Evolutionary conservation across 2,329 filamentous ascomycete species (phyloP), one percentile per base, ranked within the genome.

Genomic region (Fusarium piperis): DNA sequence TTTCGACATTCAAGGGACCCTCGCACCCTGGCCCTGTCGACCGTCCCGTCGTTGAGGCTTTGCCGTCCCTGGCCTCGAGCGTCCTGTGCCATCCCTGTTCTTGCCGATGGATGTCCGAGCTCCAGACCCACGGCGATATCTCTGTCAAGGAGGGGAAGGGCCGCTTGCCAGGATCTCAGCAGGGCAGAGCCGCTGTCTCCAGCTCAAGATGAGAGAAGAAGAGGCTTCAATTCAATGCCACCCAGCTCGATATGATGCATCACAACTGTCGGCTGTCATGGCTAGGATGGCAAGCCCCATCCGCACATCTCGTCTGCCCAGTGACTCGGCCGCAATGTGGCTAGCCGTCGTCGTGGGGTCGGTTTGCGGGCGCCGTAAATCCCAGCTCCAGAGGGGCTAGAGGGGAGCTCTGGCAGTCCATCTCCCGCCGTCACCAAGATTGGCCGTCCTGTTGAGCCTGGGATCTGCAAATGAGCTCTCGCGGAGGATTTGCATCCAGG

Each of bases 291-390:
- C 53, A 44, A 57, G 62, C 44, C 32, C 56, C 59, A 35, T 55
- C 39, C 35, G 52, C 66, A 36, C 58, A 59, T 56, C 38, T 62
- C 28, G 51, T 67, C 55, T 55, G 57, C 55, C 70, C 63, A 65
- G 70, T 73, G 70, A 73, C 70, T 68, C 60, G 39, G 32, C 57
- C 30, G 35, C 59, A 58, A 73, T 73, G 70, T 73, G 70, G 70
- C 64, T 73, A 73, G 53, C 70, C 67, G 70, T 62, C 26, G 46
- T 48, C 70, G 64, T 72, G 70, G 70, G 67, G 70, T 62, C 52
- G 28, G 36, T 36, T 46, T 53, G 33, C 56, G 65, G 64, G 44
- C 32, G 58, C 59, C 41, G 33, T 44, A 38, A 60, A 55, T 35
- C 23, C 32, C 26, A 38, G 52, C 48, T 41, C n/a, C 28, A 32